Conservation (phyloP, 805 yeast species). For the Metahyphopichia silvanorum region DNA sequence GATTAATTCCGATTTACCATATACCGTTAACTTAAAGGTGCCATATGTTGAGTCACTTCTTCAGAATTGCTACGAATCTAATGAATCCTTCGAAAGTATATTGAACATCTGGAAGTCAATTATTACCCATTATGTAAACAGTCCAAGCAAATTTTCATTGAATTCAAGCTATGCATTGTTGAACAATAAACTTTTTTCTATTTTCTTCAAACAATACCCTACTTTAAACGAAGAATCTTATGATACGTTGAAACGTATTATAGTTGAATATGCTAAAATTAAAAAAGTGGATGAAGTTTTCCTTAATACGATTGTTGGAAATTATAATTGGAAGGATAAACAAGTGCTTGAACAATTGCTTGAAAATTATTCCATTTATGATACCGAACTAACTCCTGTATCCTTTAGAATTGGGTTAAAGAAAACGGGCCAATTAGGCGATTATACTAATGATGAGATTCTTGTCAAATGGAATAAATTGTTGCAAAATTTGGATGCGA, state of each 20-base stretch:
- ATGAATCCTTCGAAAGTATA: slow-evolving; percentile 56
- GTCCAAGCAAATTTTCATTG: slow-evolving; percentile 44
- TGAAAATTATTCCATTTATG: slow-evolving; percentile 54
- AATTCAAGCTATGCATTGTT: slow-evolving; percentile 71
- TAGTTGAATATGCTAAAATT: slow-evolving; percentile 52
- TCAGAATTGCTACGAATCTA: slow-evolving; percentile 55
- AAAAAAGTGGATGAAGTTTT: slow-evolving; percentile 75
- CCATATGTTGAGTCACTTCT: slow-evolving; percentile 67
- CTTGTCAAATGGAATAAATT: slow-evolving; percentile 54
- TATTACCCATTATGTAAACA: slow-evolving; percentile 45
- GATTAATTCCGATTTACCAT: slow-evolving; percentile 66
- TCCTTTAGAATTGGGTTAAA: slow-evolving; percentile 71
- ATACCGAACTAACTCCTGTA: slow-evolving; percentile 61
- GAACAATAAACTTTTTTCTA: slow-evolving; percentile 64
- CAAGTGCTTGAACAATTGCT: slow-evolving; percentile 63
- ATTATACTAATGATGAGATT: slow-evolving; percentile 49
- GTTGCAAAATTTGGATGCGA: slow-evolving; percentile 45
- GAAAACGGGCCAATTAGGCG: slow-evolving; percentile 63
- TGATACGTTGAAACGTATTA: slow-evolving; percentile 51
- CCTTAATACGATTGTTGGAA: slow-evolving; percentile 70
- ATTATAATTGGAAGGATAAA: slow-evolving; percentile 65
- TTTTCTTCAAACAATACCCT: slow-evolving; percentile 61
- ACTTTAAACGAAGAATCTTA: slow-evolving; percentile 53
- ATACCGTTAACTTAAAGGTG: slow-evolving; percentile 65
- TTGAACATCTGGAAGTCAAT: slow-evolving; percentile 62